Base-by-base conservation (phyloP, 805 yeast species). In the Zygosaccharomyces pseudorouxii region DNA sequence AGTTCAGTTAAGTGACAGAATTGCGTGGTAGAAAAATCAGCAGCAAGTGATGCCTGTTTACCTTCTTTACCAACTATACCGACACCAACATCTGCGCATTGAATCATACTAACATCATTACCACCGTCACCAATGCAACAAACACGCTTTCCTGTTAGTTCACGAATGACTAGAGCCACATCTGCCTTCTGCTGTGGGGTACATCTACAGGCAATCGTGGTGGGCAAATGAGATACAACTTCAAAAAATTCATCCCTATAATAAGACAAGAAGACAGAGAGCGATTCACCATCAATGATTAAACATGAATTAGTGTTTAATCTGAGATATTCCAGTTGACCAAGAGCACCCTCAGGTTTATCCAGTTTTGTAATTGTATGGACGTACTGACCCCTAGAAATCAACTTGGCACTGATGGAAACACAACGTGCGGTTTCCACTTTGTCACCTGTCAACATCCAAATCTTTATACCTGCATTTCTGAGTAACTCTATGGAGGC, bases 61-160 rank as follows among this genome's bases (percentile, higher is more conserved):
- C 99, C 99, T 66, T 93, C 99, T 67, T 93, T 93, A 31, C 99
- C 99, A 18, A 93, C 99, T 56, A 93, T 93, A 48, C 99, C 99
- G 25, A 93, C 96, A 51, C 99, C 99, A 8, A 93, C 97, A 71
- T 95, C 97, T 0, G 99, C 99, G 56, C 95, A 85, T 69, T 93
- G 99, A 56, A 93, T 93, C 99, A 93, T 93, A 58, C 95, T 86
- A 29, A 93, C 99, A 69, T 93, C 99, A 62, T 93, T 93, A 59
- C 99, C 99, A 60, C 99, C 99, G 68, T 93, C 99, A 48, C 99
- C 99, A 56, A 93, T 95, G 62, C 98, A 93, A 56, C 98, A 92
- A 2, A 92, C 97, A 45, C 99, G 73, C 62, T 87, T 88, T 4
- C 88, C 87, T 0, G 98, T 93, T 27, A 79, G 70, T 50, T 78